Evolutionary conservation across 352 stramenopile species (phyloP).

Genomic region (Phytophthora palmivora): DNA sequence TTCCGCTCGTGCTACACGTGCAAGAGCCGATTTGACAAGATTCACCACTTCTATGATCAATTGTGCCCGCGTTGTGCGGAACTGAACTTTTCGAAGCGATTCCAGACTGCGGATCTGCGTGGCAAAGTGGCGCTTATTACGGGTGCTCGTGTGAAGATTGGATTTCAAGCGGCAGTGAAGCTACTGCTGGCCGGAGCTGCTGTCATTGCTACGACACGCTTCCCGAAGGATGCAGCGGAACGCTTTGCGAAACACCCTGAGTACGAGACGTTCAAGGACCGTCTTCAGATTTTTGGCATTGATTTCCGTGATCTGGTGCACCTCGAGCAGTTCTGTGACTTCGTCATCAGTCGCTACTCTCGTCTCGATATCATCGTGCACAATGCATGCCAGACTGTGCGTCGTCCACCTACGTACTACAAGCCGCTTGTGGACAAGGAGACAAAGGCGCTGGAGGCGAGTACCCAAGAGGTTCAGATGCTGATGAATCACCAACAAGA

Average conservation of each 20-base stretch:
- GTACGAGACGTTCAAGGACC: constrained; percentile 93
- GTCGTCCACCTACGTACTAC: constrained; percentile 95
- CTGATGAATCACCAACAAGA: constrained; percentile 84
- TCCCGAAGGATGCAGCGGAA: constrained; percentile 93
- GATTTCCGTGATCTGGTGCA: constrained; percentile 97
- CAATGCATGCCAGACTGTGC: constrained; percentile 98
- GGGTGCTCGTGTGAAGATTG: constrained; percentile 97
- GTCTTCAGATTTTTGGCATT: constrained; percentile 96
- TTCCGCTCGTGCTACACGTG: constrained; percentile 97
- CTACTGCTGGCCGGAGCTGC: constrained; percentile 91
- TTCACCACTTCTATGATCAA: constrained; percentile 97
- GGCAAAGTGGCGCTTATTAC: constrained; percentile 95
- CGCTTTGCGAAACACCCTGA: constrained; percentile 93
- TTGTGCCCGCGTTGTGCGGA: constrained; percentile 94
- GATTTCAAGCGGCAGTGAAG: constrained; percentile 95
- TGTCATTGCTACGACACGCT: constrained; percentile 96
- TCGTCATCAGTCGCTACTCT: constrained; percentile 78
- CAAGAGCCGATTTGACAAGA: constrained; percentile 94
- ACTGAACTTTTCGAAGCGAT: constrained; percentile 96
- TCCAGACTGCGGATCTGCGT: constrained; percentile 90
- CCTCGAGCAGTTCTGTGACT: constrained; percentile 95
- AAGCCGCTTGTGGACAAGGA: constrained; percentile 90
- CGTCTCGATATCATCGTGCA: constrained; percentile 98
- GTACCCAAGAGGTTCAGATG: constrained; percentile 59
- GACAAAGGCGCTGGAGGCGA: constrained; percentile 65